Evolutionary conservation across 176 grass and related monocot species (phyloP).

Genomic region (Aegilops longissima): DNA sequence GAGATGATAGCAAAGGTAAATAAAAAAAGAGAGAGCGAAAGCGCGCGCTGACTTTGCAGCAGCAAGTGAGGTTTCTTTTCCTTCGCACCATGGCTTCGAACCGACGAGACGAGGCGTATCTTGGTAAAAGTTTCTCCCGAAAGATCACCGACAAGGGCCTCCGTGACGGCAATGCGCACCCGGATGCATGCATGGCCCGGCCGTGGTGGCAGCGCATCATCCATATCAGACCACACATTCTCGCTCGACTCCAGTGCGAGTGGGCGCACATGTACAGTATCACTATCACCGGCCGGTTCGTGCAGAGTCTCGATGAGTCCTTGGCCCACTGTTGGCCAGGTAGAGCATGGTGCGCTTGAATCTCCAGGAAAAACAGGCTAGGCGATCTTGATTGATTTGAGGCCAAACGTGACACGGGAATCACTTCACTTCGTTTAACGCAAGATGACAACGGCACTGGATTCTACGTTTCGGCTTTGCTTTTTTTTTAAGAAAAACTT

Average conservation of each 20-base stretch:
- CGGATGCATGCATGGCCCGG: neutral
- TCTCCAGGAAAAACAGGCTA: accelerated
- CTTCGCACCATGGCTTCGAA: too few relatives aligned
- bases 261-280: neutral
- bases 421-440: neutral
- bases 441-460: neutral
- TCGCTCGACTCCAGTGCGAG: neutral
- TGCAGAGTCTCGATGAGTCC: neutral
- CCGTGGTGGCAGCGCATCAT: neutral
- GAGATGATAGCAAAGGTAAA: neutral
- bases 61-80: neutral
- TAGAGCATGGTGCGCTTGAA: neutral
- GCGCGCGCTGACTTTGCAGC: neutral
- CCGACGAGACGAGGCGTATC: neutral
- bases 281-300: neutral
- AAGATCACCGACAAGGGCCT: neutral
- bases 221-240: neutral
- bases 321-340: too few relatives aligned
- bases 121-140: neutral
- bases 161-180: neutral
- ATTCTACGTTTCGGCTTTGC: neutral
- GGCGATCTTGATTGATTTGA: neutral
- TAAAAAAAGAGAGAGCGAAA: neutral
- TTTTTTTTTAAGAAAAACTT: too few relatives aligned
- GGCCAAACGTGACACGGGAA: neutral